phyloP scores from a whole-genome alignment of 257 asterid species.

The Gentiana straminea region DNA sequence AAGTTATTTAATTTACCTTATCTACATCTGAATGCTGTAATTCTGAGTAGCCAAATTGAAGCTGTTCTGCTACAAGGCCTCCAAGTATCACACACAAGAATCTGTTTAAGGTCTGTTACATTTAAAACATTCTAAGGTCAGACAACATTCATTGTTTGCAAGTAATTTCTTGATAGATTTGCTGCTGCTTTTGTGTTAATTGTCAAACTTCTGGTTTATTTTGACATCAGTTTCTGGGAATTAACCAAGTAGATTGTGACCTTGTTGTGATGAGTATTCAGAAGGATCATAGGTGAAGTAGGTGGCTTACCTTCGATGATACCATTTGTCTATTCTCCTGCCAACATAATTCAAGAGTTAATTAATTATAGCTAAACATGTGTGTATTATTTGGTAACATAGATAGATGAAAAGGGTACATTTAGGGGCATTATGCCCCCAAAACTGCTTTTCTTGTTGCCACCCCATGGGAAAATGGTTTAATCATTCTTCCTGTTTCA shows the following conservation, averaged over 20 bases:
- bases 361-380: no score
- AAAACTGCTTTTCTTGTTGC: no score
- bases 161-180: neutral
- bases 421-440: no score
- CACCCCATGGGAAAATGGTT: no score
- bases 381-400: no score
- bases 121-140: neutral
- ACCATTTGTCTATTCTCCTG: neutral
- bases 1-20: conserved; percentile 30
- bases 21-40: conserved; percentile 56
- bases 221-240: neutral
- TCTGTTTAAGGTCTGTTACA: conserved; percentile 28
- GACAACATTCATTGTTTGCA: neutral
- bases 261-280: neutral
- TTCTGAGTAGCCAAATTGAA: conserved; percentile 53
- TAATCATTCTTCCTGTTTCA: no score
- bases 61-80: conserved; percentile 59
- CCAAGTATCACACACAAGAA: conserved; percentile 48
- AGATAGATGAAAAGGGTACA: no score
- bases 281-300: neutral
- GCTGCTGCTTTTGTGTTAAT: neutral
- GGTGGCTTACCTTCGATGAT: conserved; percentile 7
- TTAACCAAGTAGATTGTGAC: neutral
- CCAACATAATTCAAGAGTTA: neutral
- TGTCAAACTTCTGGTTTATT: neutral